Percentiles rank a stretch among this genome's conserved stretches.
These are phyloP conservation scores for Endothia cerciana DNA, from an alignment of 2,329 filamentous ascomycete species.

Conservation along the genomic window DNA sequence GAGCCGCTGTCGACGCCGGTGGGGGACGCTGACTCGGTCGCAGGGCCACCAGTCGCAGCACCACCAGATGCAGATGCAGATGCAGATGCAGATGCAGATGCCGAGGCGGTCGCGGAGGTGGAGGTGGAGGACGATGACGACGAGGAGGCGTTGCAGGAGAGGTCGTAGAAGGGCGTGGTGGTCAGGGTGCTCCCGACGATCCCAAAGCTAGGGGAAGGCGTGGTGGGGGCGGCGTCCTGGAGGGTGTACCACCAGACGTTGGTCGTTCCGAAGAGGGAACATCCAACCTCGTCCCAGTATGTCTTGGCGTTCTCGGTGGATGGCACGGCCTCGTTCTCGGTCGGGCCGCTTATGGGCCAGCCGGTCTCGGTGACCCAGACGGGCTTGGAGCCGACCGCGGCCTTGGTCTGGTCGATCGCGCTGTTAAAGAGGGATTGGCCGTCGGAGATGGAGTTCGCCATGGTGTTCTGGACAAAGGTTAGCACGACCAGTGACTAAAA, in stretches of 20 bases:
- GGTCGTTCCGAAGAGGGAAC: conserved; percentile 64
- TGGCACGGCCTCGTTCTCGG: conserved; percentile 21
- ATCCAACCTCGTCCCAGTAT: conserved; percentile 81
- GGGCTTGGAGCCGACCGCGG: conserved; percentile 45
- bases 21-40: not conserved
- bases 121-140: conserved; percentile 27
- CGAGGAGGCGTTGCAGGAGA: conserved; percentile 57
- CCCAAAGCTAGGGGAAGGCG: conserved; percentile 72
- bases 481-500: not conserved
- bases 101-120: not conserved
- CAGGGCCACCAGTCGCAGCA: not conserved
- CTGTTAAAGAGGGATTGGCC: conserved; percentile 70
- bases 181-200: conserved; percentile 61
- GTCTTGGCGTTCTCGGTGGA: conserved; percentile 64
- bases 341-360: conserved; percentile 27
- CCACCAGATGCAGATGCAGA: not conserved
- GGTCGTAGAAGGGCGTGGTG: conserved; percentile 63
- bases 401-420: conserved; percentile 63
- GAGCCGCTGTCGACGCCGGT: conserved; percentile 11
- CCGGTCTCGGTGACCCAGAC: conserved; percentile 30
- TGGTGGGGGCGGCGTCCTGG: conserved; percentile 65
- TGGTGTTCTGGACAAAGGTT: conserved; percentile 61
- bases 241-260: conserved; percentile 81
- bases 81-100: not conserved
- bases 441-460: conserved; percentile 66